phyloP scores from a whole-genome alignment of 2,329 filamentous ascomycete species.

The Dactylella cylindrospora region DNA sequence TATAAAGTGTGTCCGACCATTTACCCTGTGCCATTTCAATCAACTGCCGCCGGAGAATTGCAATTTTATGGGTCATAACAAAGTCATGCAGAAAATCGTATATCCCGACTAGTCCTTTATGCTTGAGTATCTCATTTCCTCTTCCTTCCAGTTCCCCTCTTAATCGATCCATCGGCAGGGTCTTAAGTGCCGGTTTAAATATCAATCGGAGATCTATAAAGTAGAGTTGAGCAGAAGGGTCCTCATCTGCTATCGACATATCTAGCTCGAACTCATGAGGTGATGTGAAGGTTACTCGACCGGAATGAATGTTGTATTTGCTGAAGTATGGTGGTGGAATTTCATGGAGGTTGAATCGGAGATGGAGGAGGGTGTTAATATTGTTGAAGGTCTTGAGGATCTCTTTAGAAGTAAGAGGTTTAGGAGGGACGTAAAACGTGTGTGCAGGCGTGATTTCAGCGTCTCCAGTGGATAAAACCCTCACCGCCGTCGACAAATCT shows the following conservation, averaged over 20 bases:
- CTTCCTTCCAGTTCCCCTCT: slow-evolving; percentile 53
- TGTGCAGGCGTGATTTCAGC: slow-evolving; percentile 50
- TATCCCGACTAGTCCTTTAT: slow-evolving; percentile 73
- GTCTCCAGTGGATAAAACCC: slow-evolving; percentile 78
- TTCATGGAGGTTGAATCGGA: slow-evolving; percentile 83
- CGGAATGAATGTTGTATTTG: slow-evolving; percentile 75
- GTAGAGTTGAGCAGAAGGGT: slow-evolving; percentile 80
- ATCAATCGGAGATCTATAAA: slow-evolving; percentile 88
- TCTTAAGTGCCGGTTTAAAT: slow-evolving; percentile 69
- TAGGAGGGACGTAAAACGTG: slow-evolving; percentile 75
- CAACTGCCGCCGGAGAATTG: slow-evolving; percentile 76
- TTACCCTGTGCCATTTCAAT: slow-evolving; percentile 66
- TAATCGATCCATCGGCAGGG: slow-evolving; percentile 63
- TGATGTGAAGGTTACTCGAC: slow-evolving; percentile 86
- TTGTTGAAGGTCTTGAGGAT: slow-evolving; percentile 74
- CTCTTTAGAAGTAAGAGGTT: slow-evolving; percentile 69
- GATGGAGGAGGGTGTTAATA: slow-evolving; percentile 78
- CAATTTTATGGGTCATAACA: slow-evolving; percentile 85
- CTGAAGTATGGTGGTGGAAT: slow-evolving; percentile 75
- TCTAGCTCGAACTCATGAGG: slow-evolving; percentile 87
- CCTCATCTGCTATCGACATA: slow-evolving; percentile 83
- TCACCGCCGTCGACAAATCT: slow-evolving; percentile 83
- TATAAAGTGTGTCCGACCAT: slow-evolving; percentile 76
- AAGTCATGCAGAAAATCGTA: slow-evolving; percentile 87
- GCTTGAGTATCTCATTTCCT: slow-evolving; percentile 67